Percentiles rank a stretch among this genome's conserved stretches.
Conservation (phyloP, 208 protist species). For the Trypanosoma platydactyli region DNA sequence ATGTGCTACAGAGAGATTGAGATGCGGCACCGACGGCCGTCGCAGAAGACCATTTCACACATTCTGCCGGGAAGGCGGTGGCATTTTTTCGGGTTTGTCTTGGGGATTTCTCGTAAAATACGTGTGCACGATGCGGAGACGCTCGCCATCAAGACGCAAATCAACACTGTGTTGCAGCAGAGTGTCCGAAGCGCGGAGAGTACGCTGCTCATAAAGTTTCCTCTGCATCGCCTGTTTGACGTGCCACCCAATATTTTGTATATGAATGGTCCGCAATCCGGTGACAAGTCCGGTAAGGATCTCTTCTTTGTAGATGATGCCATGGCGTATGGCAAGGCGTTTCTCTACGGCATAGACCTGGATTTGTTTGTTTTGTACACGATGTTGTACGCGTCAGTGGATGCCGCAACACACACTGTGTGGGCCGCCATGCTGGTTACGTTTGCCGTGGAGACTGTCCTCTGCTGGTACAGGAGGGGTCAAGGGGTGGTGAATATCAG, state of each 20-base stretch:
- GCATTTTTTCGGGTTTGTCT: conserved; percentile 64
- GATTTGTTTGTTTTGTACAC: conserved; percentile 77
- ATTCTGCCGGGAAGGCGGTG: conserved; percentile 40
- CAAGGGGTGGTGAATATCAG: conserved; percentile 75
- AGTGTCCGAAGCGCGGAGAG: conserved; percentile 66
- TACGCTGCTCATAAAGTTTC: conserved; percentile 64
- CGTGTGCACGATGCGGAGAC: conserved; percentile 49
- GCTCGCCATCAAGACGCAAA: conserved; percentile 69
- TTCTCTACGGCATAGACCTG: conserved; percentile 75
- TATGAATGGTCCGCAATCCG: conserved; percentile 76
- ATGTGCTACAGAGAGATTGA: conserved; percentile 71
- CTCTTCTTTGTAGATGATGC: conserved; percentile 85
- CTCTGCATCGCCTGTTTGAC: conserved; percentile 63
- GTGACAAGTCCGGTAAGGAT: conserved; percentile 64
- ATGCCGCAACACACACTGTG: conserved; percentile 62
- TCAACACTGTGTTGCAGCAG: conserved; percentile 75
- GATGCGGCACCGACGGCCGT: conserved; percentile 37
- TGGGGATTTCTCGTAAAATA: conserved; percentile 44
- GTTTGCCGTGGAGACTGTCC: conserved; percentile 56
- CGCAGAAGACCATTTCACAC: conserved; percentile 30
- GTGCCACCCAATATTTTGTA: conserved; percentile 83
- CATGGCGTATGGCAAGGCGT: conserved; percentile 53
- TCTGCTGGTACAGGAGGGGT: conserved; percentile 49
- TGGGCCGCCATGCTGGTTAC: conserved; percentile 62
- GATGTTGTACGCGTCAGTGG: conserved; percentile 66